Percentiles rank a stretch among this genome's conserved stretches.
Evolutionary conservation across 148 eudicot genomes (phyloP).

Genomic region (Rhododendron vialii): DNA sequence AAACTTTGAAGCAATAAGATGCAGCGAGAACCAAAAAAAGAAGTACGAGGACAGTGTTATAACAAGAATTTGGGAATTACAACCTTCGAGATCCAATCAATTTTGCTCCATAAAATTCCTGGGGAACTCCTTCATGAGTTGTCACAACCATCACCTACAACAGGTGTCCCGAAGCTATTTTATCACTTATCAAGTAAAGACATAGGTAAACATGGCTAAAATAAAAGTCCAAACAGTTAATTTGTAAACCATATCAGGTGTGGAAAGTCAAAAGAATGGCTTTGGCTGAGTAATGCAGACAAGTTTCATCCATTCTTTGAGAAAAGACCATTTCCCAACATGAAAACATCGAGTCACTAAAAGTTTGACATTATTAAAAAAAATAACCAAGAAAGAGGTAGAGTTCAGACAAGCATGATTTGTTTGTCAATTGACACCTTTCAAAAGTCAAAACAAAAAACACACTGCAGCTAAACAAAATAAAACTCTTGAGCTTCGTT

Average conservation of each 20-base stretch:
- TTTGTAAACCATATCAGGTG: background rate
- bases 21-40: background rate
- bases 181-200: background rate
- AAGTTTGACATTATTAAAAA: background rate
- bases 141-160: constrained; percentile 91
- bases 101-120: constrained; percentile 93
- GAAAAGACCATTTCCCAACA: background rate
- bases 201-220: background rate
- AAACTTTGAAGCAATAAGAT: background rate
- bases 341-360: background rate
- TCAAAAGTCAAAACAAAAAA: background rate
- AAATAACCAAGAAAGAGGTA: background rate
- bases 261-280: background rate
- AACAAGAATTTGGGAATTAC: background rate
- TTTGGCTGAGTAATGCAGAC: background rate
- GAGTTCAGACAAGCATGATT: background rate
- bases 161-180: background rate
- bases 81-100: constrained; percentile 89
- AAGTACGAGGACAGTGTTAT: background rate
- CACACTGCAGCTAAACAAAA: background rate
- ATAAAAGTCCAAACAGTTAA: background rate
- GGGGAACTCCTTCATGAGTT: constrained; percentile 97
- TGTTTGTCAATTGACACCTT: background rate
- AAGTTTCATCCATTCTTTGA: background rate
- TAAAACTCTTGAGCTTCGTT: background rate